These are phyloP conservation scores for Phialophora expanda DNA, from an alignment of 2,329 filamentous ascomycete genomes.

Conservation along the genomic window DNA sequence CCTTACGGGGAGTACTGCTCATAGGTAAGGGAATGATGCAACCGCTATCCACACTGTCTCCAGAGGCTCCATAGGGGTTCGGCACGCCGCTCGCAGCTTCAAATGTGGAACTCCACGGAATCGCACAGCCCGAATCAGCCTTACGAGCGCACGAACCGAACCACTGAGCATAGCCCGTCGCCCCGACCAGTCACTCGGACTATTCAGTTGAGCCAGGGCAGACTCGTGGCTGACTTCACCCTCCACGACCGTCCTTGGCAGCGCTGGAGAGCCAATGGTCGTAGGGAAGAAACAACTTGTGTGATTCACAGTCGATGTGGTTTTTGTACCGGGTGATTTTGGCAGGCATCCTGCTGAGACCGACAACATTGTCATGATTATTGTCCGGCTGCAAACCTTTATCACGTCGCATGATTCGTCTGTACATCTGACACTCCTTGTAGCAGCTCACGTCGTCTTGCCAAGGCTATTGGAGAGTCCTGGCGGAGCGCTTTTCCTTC, in stretches of 20 bases:
- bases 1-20: neutral
- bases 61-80: neutral
- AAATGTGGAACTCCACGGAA: neutral
- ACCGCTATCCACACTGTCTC: neutral
- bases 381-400: neutral
- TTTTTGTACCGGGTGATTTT: neutral
- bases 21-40: neutral
- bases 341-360: neutral
- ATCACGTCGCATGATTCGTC: neutral
- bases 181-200: neutral
- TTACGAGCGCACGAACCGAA: constrained; percentile 17
- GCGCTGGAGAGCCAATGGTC: neutral
- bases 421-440: constrained; percentile 19
- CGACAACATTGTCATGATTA: neutral
- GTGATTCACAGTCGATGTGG: neutral
- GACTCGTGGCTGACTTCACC: constrained; percentile 26
- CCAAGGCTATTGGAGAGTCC: constrained; percentile 52
- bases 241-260: neutral
- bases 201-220: constrained; percentile 17
- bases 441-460: constrained; percentile 48
- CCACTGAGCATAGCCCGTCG: constrained; percentile 8
- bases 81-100: neutral
- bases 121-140: constrained; percentile 34
- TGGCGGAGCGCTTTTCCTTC: constrained; percentile 58
- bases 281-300: neutral